phyloP scores from a whole-genome alignment of 169 alveolate species.

The Plasmodium cynomolgi region DNA sequence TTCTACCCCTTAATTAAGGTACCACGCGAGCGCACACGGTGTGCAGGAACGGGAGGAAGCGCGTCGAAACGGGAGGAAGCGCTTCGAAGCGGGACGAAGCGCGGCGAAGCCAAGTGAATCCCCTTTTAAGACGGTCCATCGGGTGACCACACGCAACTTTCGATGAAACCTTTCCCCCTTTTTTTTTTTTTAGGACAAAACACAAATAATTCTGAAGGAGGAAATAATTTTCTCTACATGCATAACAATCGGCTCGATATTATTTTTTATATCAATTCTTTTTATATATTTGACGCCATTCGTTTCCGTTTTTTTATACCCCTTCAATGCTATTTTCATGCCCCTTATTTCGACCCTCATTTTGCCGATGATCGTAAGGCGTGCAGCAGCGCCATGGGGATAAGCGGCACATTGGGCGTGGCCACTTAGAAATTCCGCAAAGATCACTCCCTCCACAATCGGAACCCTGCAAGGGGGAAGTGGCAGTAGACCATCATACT shows the following conservation, averaged over 20 bases:
- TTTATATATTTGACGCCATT: slow-evolving; percentile 43
- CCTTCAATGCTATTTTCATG: slow-evolving; percentile 44
- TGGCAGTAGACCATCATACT: not conserved
- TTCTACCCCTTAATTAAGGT: slow-evolving; percentile 42
- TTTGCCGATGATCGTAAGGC: slow-evolving; percentile 29
- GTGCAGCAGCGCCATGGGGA: not conserved
- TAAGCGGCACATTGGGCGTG: not conserved
- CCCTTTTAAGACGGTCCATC: not conserved
- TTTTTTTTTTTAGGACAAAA: slow-evolving; percentile 7
- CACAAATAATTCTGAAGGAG: slow-evolving; percentile 19
- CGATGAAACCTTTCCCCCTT: not conserved
- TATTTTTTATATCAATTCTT: slow-evolving; percentile 40
- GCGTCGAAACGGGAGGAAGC: not conserved
- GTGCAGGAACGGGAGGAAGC: not conserved
- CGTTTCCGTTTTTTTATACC: slow-evolving; percentile 26
- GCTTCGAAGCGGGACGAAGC: not conserved
- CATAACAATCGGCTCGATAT: slow-evolving; percentile 9
- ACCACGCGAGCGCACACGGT: not conserved
- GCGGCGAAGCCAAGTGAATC: not conserved
- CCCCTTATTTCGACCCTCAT: slow-evolving; percentile 60
- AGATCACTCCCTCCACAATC: not conserved
- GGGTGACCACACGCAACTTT: not conserved
- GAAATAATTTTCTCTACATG: slow-evolving; percentile 34
- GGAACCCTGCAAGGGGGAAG: not conserved
- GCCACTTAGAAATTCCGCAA: not conserved